These are phyloP conservation scores for Casuarina glauca DNA, from an alignment of 306 rosid species.

Conservation along the genomic window DNA sequence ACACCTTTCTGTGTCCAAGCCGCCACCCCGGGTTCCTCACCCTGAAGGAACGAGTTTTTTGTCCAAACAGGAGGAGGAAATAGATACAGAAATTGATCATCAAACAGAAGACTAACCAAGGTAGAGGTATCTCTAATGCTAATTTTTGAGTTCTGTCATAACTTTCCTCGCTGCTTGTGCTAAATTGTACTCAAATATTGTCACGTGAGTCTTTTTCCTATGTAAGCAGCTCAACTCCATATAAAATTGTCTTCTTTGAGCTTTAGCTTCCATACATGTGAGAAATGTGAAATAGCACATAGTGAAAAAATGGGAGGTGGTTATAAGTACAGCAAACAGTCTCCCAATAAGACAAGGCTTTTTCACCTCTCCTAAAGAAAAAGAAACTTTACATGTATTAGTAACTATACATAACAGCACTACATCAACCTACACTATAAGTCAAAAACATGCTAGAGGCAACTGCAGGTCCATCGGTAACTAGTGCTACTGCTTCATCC, in stretches of 20 bases:
- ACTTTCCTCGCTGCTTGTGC: neutral
- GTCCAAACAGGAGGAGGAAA: neutral
- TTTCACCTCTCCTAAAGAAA: neutral
- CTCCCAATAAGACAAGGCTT: neutral
- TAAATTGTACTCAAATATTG: neutral
- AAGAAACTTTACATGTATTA: slow-evolving; percentile 28
- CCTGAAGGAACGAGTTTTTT: slow-evolving; percentile 23
- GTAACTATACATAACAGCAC: slow-evolving; percentile 7
- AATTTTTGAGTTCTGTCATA: neutral
- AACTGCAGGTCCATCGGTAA: slow-evolving; percentile 17
- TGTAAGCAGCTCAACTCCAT: neutral
- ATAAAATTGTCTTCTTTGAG: neutral
- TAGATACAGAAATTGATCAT: slow-evolving; percentile 9
- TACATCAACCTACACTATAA: slow-evolving; percentile 53
- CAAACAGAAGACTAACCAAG: neutral
- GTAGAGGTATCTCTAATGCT: slow-evolving; percentile 1
- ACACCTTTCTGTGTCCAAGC: slow-evolving; percentile 37
- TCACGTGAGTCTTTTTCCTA: neutral
- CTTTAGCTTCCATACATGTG: neutral
- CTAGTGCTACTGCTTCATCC: slow-evolving; percentile 37
- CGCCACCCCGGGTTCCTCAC: slow-evolving; percentile 36
- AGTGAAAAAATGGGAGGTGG: slow-evolving; percentile 14
- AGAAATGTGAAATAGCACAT: neutral
- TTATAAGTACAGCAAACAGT: neutral
- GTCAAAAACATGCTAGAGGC: slow-evolving; percentile 36